Evolutionary conservation across 345 rosid species (phyloP), one percentile per base, ranked within the genome.

Genomic region (Moringa oleifera): DNA sequence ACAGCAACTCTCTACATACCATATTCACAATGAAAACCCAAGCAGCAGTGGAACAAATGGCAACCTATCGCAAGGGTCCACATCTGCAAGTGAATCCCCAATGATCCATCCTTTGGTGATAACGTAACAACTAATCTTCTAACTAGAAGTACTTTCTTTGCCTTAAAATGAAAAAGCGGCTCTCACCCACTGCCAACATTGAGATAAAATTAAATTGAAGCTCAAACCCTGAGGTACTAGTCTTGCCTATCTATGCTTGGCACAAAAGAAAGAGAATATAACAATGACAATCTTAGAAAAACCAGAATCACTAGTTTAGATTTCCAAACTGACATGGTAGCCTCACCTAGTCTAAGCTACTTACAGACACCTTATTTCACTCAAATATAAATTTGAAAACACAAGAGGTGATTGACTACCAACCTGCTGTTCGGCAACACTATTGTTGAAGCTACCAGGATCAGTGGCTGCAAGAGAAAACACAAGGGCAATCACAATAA

Each of bases 351-450:
- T 11, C 47, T 7, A 15, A 41, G 12, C 47, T 41, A 41, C 17
- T 41, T 7, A 41, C 47, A 41, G 17, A 67, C 7, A 17, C 53
- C 53, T 20, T 24, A 17, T 22, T 23, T 23, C 23, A 23, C 20
- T 17, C 13, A n/a, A 24, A 1, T 51, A 55, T 0, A 5, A n/a
- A 23, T 36, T 53, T 7, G 23, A 65, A 66, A 21, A 36, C 31
- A 45, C n/a, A n/a, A n/a, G n/a, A n/a, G n/a, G n/a, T n/a, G n/a
- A n/a, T n/a, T n/a, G 59, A 28, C 2, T 23, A 71, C 73, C 19
- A 71, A 91, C 96, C 96, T 91, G 91, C 63, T 88, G 81, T 49
- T 76, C 97, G 18, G 91, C 83, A 63, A 91, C 88, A 62, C 94
- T 91, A 52, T 88, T 91, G 69, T 91, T 91, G 73, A 88, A 91